These are phyloP conservation scores for Sugiyamaella neomexicana DNA, from an alignment of 1,139 yeast genomes.

Conservation along the genomic window DNA sequence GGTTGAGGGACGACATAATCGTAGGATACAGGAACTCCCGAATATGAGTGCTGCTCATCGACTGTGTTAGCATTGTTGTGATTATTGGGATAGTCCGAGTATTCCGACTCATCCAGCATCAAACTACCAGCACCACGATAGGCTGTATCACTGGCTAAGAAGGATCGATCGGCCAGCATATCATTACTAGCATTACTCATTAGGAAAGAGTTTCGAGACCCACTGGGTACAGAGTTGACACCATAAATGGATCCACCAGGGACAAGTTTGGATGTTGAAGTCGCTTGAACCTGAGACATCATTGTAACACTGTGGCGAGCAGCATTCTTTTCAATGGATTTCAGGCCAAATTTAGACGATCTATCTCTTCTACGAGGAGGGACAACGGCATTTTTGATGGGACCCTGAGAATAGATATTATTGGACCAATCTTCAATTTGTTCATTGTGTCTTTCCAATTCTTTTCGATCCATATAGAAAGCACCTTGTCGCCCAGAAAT, in stretches of 20 bases:
- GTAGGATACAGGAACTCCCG: constrained; percentile 43
- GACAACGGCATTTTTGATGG: constrained; percentile 44
- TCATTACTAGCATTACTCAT: constrained; percentile 22
- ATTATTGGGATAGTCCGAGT: constrained; percentile 16
- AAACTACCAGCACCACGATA: constrained; percentile 34
- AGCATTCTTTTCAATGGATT: constrained; percentile 28
- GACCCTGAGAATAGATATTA: constrained; percentile 53
- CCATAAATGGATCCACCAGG: constrained; percentile 38
- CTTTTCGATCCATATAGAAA: constrained; percentile 54
- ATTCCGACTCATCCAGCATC: constrained; percentile 23
- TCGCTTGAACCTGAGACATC: constrained; percentile 41
- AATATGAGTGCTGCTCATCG: constrained; percentile 22
- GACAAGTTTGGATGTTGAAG: constrained; percentile 39
- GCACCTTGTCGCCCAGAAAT: constrained; percentile 82
- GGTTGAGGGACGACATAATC: constrained; percentile 87
- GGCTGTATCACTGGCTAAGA: constrained; percentile 33
- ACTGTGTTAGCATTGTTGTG: not conserved
- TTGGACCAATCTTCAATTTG: constrained; percentile 82
- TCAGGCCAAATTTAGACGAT: constrained; percentile 28
- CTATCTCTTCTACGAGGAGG: constrained; percentile 31
- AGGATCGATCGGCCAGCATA: constrained; percentile 24
- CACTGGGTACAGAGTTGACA: constrained; percentile 23
- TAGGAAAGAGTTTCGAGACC: constrained; percentile 35
- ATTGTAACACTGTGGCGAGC: constrained; percentile 37
- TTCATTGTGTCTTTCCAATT: constrained; percentile 53